Base-by-base conservation (phyloP, 192 early-diverging fungal species). In the Umbelopsis ramanniana region DNA sequence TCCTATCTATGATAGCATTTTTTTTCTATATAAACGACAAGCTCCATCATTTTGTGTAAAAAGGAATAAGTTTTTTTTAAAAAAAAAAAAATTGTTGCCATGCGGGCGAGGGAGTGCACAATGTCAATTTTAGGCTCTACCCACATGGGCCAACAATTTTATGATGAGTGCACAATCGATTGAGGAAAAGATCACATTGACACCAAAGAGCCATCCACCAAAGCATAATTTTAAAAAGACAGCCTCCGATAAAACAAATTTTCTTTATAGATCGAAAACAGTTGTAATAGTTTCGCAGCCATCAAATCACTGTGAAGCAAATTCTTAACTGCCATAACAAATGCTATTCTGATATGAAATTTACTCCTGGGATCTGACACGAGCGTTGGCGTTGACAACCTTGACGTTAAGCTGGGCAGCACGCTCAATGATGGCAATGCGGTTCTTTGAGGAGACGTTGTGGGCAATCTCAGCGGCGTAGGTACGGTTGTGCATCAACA, bases 391-490 rank as follows among this genome's bases (percentile, higher is more conserved):
- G 90, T 99, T 99, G 85, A 89, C 90, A 75, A 99, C 93, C 89
- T 96, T 97, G 80, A 99, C 89, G 87, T 94, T 91, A 67, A 99
- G 89, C 88, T 98, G 94, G 80, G 90, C 88, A 80, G 98, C 98
- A 71, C 95, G 92, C 88, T 95, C 91, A 77, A 98, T 78, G 74
- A 99, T 96, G 69, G 83, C 90, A 70, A 96, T 86, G 71, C 98
- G 89, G 88, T 98, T 98, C 86, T 91, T 91, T 84, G 95, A 92
- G 70, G 90, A 91, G 76, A 99, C 93, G 87, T 93, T 94, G 91
- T 97, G 96, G 84, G 95, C 97, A 79, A 99, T 97, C 90, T 99
- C 97, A 79, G 96, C 98, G 68, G 96, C 95, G 87, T 94, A 99
- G 81, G 91, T 91, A 79, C 95, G 92, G 96, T 99, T 99, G 90